phyloP scores from a whole-genome alignment of 495 filamentous ascomycete genomes.

The Podospora bellae-mahoneyi region DNA sequence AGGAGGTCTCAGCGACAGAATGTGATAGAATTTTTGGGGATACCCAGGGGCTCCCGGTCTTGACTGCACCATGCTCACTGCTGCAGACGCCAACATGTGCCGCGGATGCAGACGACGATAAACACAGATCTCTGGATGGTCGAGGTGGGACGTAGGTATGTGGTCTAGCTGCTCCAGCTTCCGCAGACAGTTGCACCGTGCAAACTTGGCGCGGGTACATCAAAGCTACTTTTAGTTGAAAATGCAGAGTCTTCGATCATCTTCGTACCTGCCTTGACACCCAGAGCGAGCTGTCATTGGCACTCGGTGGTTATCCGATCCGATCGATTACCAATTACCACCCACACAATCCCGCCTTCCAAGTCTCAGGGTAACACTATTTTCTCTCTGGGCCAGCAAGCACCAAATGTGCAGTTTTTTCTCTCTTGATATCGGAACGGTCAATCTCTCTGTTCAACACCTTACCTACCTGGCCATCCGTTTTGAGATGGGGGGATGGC shows the following conservation, averaged over 20 bases:
- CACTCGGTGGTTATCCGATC: conserved; percentile 3
- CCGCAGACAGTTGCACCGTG: background rate
- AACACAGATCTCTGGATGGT: background rate
- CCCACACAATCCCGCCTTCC: background rate
- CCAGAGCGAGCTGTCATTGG: background rate
- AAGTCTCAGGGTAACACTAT: background rate
- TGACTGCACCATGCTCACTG: background rate
- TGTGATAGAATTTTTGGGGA: background rate
- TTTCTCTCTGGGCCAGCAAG: background rate
- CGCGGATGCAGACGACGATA: background rate
- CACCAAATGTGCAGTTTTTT: background rate
- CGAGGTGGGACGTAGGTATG: too few species aligned
- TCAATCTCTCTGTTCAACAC: background rate
- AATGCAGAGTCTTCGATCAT: background rate
- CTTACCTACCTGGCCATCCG: background rate
- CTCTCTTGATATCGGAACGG: background rate
- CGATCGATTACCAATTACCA: background rate
- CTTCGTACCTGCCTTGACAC: background rate
- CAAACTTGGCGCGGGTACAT: background rate
- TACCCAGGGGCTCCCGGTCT: background rate
- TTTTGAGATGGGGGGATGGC: background rate
- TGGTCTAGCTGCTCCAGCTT: background rate
- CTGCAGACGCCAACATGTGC: background rate
- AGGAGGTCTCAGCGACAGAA: background rate
- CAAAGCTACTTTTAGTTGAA: background rate